Evolutionary conservation across 306 rosid genomes (phyloP).

Genomic region (Mucuna pruriens): DNA sequence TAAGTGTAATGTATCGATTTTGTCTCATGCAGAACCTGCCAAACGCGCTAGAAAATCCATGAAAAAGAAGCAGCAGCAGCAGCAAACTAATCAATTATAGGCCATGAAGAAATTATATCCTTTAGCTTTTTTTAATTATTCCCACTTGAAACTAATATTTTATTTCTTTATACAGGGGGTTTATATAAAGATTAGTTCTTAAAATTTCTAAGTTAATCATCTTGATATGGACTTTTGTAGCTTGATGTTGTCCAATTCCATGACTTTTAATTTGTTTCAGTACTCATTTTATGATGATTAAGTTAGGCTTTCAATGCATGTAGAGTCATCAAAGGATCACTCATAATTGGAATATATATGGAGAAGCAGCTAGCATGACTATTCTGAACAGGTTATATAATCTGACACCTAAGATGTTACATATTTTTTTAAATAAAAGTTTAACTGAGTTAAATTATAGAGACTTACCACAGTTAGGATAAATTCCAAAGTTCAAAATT

Average conservation of each 20-base stretch:
- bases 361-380: not conserved
- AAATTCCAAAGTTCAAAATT: no score
- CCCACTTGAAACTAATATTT: not conserved
- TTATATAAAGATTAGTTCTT: not conserved
- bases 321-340: no score
- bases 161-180: not conserved
- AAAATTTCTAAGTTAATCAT: not conserved
- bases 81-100: not conserved
- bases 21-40: not conserved
- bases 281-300: not conserved
- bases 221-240: not conserved
- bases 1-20: not conserved
- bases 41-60: not conserved
- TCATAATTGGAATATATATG: no score
- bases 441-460: no score
- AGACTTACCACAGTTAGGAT: no score
- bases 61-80: not conserved
- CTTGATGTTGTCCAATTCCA: not conserved
- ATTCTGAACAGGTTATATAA: not conserved
- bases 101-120: not conserved
- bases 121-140: not conserved
- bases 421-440: no score
- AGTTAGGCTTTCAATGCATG: not conserved
- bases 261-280: not conserved
- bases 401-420: not conserved